phyloP scores from a whole-genome alignment of 164 flowering plant genomes.

The Macadamia tetraphylla region DNA sequence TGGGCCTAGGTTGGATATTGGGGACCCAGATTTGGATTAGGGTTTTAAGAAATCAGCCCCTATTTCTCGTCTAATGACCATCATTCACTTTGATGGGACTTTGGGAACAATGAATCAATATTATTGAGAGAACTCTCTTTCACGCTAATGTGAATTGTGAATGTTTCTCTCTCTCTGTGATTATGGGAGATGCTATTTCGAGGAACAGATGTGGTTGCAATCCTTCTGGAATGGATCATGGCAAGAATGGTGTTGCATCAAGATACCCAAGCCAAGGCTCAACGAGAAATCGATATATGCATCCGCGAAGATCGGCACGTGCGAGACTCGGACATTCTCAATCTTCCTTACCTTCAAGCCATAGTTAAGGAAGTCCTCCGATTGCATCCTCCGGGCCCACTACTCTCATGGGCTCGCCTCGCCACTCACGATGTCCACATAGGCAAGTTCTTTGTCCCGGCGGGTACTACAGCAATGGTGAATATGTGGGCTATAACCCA shows the following conservation, averaged over 20 bases:
- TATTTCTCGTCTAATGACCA: no score
- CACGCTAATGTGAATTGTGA: constrained; percentile 15
- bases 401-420: constrained; percentile 86
- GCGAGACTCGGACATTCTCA: constrained; percentile 50
- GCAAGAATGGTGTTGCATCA: constrained; percentile 70
- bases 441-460: constrained; percentile 53
- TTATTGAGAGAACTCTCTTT: no score
- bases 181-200: constrained; percentile 72
- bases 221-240: constrained; percentile 74
- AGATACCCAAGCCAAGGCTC: constrained; percentile 61
- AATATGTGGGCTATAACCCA: constrained; percentile 96
- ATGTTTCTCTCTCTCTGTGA: neutral
- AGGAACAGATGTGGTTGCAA: constrained; percentile 75
- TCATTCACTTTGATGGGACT: no score
- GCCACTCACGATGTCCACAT: constrained; percentile 62
- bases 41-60: no score
- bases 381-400: constrained; percentile 83
- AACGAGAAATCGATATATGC: constrained; percentile 43
- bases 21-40: no score
- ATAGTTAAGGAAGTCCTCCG: constrained; percentile 72
- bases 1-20: no score
- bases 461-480: constrained; percentile 88
- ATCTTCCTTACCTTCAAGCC: constrained; percentile 63
- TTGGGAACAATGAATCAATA: no score
- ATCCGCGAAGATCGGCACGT: constrained; percentile 40